These are phyloP conservation scores for Limonium bicolor DNA, from an alignment of 148 eudicot species.

Conservation along the genomic window DNA sequence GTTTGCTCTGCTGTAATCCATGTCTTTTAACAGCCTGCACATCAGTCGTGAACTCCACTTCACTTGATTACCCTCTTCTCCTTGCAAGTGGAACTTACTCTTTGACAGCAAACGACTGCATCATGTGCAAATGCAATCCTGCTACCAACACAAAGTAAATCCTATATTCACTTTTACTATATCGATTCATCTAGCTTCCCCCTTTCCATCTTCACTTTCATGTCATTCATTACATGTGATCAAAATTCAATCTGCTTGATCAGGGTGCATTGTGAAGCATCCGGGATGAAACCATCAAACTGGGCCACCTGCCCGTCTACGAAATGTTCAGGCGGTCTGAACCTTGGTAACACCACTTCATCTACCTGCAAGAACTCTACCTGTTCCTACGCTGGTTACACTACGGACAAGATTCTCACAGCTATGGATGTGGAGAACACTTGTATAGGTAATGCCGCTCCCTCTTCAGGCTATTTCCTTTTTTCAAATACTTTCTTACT, in stretches of 20 bases:
- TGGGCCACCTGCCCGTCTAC: slow-evolving; percentile 36
- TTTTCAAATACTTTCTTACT: too few species aligned
- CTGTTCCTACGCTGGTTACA: slow-evolving; percentile 65
- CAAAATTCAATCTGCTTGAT: neutral
- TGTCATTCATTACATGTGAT: neutral
- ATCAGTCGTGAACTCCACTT: slow-evolving; percentile 29
- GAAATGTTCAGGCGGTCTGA: slow-evolving; percentile 20
- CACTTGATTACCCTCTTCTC: slow-evolving; percentile 54
- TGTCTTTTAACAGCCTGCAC: slow-evolving; percentile 71
- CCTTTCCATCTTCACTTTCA: neutral
- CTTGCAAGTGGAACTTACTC: slow-evolving; percentile 43
- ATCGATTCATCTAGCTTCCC: neutral
- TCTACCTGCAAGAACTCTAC: slow-evolving; percentile 30
- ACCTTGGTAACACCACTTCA: slow-evolving; percentile 32
- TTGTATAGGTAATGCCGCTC: slow-evolving; percentile 39
- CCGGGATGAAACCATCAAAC: slow-evolving; percentile 26
- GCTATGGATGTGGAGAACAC: slow-evolving; percentile 21
- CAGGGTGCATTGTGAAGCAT: slow-evolving; percentile 57
- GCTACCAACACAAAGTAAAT: slow-evolving; percentile 53
- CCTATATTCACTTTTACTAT: neutral
- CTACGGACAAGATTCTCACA: slow-evolving; percentile 26
- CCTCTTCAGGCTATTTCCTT: neutral
- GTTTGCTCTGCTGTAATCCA: too few species aligned
- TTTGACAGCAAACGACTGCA: slow-evolving; percentile 60
- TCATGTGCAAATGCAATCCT: slow-evolving; percentile 53